These are phyloP conservation scores for Nicotiana obtusifolia DNA, from an alignment of 257 asterid genomes.

Conservation along the genomic window DNA sequence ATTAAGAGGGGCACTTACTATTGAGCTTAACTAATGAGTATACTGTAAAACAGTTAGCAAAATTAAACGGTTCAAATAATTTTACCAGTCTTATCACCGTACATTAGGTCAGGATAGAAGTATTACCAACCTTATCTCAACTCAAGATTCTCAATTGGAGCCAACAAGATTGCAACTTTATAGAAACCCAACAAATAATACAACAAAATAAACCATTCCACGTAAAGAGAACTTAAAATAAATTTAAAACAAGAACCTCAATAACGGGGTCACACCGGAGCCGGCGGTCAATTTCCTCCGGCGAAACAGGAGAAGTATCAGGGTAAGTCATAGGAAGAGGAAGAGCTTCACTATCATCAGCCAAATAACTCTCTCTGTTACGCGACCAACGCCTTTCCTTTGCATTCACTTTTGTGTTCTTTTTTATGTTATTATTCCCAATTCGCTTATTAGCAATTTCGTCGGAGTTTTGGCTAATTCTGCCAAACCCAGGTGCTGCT, in stretches of 20 bases:
- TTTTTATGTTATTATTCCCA: conserved; percentile 15
- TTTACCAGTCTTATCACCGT: background rate
- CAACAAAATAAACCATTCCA: background rate
- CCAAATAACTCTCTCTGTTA: conserved; percentile 65
- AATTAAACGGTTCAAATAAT: background rate
- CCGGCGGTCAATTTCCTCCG: conserved; percentile 62
- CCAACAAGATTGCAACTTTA: background rate
- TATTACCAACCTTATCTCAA: background rate
- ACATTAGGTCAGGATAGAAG: background rate
- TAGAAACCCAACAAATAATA: background rate
- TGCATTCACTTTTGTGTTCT: conserved; percentile 45
- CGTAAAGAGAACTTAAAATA: background rate
- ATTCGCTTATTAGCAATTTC: conserved; percentile 20
- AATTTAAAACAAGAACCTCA: conserved; percentile 28
- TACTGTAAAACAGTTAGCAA: background rate
- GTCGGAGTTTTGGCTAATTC: conserved; percentile 31
- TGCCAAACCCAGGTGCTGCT: conserved; percentile 24
- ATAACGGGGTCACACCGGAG: conserved; percentile 60
- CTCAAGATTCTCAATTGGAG: background rate
- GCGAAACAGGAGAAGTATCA: conserved; percentile 49
- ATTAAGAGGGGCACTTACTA: background rate
- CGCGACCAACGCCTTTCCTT: conserved; percentile 76
- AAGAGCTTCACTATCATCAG: conserved; percentile 60
- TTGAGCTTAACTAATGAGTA: background rate
- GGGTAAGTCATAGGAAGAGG: conserved; percentile 91